Evolutionary conservation across 1,139 yeast species (phyloP), one percentile per base, ranked within the genome.

Genomic region (Kodamaea alishanica): DNA sequence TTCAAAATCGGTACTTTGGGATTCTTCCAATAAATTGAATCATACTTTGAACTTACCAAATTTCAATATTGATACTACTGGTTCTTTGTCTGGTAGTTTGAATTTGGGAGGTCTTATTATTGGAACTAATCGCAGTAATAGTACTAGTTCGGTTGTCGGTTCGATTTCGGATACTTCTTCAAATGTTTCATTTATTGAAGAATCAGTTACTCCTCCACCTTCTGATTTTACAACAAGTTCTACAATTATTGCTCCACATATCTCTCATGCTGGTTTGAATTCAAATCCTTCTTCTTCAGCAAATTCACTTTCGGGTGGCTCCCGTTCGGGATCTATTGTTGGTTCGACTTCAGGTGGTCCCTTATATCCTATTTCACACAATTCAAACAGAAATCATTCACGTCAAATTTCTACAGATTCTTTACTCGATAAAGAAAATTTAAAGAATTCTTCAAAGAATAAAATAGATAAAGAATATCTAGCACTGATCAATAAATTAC

Each of bases 401-500:
- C 35, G 38, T 6, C 35, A 34, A 22, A 33, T 39, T 7, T 34
- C 38, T 3, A 27, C 35, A n/a, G 42, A 39, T n/a, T 38, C 41
- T 3, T 33, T 37, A 6, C 34, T 33, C 11, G 43, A 40, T 27
- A 37, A 40, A 34, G 43, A 37, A 26, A 30, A 11, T 5, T 4
- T 5, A 2, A 15, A 10, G 15, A 12, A 20, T 15, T 11, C 20
- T 6, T 2, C 22, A 7, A n/a, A 7, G 9, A 11, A 4, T 39
- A 61, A 66, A 42, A 62, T 70, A 41, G 75, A 69, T 50, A 71
- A 71, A 50, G 76, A 71, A 26, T 69, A 66, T 48, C 61, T 71
- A 41, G 49, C 62, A 2, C 58, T 68, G 5, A 58, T 70, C 33
- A 61, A 51, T 43, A 70, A 68, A 48, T 45, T 64, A 4, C 74